Evolutionary conservation across 106 monocot species (phyloP), one percentile per base, ranked within the genome.

Genomic region (Dendrobium officinale): DNA sequence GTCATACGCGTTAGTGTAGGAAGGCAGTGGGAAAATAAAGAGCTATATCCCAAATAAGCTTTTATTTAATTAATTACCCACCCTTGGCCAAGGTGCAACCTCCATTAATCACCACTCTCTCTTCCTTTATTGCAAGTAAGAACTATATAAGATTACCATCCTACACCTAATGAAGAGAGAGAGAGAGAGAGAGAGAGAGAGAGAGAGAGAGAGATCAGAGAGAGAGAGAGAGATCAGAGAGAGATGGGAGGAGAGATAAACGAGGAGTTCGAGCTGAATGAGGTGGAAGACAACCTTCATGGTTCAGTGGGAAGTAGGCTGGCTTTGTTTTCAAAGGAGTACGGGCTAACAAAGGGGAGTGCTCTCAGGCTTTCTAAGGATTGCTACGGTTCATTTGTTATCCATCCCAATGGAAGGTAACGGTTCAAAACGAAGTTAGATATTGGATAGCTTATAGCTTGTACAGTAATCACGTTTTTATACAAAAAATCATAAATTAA

Each of bases 361-460:
- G 84, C 80, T 47, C 75, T 81, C 11, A 84, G 72, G 43, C 1
- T 88, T 19, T 73, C 84, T 0, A 84, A 49, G 37, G 79, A 86
- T 55, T 86, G 88, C 48, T 85, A 85, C 45, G 66, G 27, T 59
- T 70, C 73, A 79, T 75, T 93, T 72, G 81, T 84, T 40, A 87
- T 90, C 22, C 84, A 88, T 78, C 90, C 90, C 6, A 88, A 90
- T 85, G 93, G 88, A 83, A 93, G 90, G 93, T 88, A 84, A 24
- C 5, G n/a, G 16, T 20, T 9, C 22, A 22, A 51, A 51, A 51
- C 15, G 51, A 51, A 13, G 51, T 13, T 13, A 13, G 51, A 2
- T 13, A 51, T 51, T 51, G 51, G 13, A 51, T 51, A 3, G 51
- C 51, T 13, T 51, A 16, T 51, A 3, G 51, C 51, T 13, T 51